Evolutionary conservation across 192 early-diverging fungal genomes (phyloP), one percentile per base, ranked within the genome.

Genomic region (Coemansia sp.): DNA sequence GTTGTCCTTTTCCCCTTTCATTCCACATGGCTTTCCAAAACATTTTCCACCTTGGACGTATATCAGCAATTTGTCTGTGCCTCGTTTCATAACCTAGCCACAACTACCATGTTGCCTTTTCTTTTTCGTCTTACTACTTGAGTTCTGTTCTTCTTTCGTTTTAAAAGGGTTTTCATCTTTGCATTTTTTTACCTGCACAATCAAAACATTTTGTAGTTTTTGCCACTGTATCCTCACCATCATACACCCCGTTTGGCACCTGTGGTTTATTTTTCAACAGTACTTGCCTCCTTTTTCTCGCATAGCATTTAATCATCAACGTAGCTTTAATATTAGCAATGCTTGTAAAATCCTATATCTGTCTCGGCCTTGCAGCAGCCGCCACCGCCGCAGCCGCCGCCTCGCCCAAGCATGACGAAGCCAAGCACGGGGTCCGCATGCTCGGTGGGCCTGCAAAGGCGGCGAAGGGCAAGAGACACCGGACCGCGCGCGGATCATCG

Each of bases 291-390:
- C n/a, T n/a, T n/a, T n/a, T n/a, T n/a, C n/a, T n/a, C n/a, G n/a
- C n/a, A n/a, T n/a, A 21, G 49, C 49, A 52, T 26, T 23, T 16
- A 4, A 21, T 8, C 9, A 3, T 29, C 23, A 28, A 26, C 12
- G 21, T n/a, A n/a, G n/a, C n/a, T n/a, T n/a, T 46, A 26, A 29
- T 25, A 61, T 40, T 45, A 40, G 33, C n/a, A 30, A 75, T 75
- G 74, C 74, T 60, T 42, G 37, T 77, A 21, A 77, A 66, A 52
- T 66, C 75, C 23, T 68, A 42, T 25, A 33, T 77, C 60, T 42
- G 53, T 7, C 42, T 63, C 2, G 70, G 66, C 8, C 61, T 68
- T 18, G 69, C 62, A 2, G 75, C 75, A 9, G 64, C 70, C 2
- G 66, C 66, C n/a, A 42, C 43, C n/a, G 57, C 39, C 9, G 77